These are phyloP conservation scores for Cutaneotrichosporon sp. DNA, from an alignment of 1,284 basidiomycete species.

Conservation along the genomic window DNA sequence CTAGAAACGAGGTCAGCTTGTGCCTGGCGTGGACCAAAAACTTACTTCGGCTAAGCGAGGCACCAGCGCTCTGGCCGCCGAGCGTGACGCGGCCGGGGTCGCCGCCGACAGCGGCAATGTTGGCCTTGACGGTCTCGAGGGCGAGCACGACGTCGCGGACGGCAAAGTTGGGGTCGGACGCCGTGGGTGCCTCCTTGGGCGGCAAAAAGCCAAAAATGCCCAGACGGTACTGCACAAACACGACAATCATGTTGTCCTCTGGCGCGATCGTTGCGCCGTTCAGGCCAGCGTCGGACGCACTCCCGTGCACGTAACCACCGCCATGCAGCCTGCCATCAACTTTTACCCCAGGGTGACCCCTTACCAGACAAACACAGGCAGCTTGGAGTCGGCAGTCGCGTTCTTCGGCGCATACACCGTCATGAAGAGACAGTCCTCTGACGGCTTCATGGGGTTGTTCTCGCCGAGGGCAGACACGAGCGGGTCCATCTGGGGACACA, in stretches of 20 bases:
- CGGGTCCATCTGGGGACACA: slow-evolving; percentile 58
- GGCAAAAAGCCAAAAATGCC: slow-evolving; percentile 73
- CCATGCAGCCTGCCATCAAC: slow-evolving; percentile 66
- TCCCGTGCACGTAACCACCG: slow-evolving; percentile 71
- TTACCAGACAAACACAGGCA: slow-evolving; percentile 61
- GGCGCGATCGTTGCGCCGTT: slow-evolving; percentile 71
- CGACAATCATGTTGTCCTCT: slow-evolving; percentile 71
- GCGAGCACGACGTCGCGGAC: slow-evolving; percentile 65
- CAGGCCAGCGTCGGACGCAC: slow-evolving; percentile 65
- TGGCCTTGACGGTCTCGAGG: slow-evolving; percentile 59
- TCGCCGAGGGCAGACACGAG: slow-evolving; percentile 47
- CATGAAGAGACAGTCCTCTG: slow-evolving; percentile 6
- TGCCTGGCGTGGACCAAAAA: slow-evolving; percentile 57
- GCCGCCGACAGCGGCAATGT: slow-evolving; percentile 54
- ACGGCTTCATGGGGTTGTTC: neutral
- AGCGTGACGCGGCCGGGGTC: slow-evolving; percentile 47
- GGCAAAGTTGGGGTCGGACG: slow-evolving; percentile 63
- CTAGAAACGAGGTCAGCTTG: neutral
- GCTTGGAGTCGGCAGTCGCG: slow-evolving; percentile 28
- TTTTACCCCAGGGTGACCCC: no score
- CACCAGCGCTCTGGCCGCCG: slow-evolving; percentile 47
- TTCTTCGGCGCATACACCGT: neutral
- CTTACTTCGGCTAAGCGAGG: slow-evolving; percentile 32
- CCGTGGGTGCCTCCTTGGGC: slow-evolving; percentile 47
- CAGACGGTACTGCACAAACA: slow-evolving; percentile 76